Conservation (phyloP, 192 early-diverging fungal genomes). For the Oehlia diaphana region DNA sequence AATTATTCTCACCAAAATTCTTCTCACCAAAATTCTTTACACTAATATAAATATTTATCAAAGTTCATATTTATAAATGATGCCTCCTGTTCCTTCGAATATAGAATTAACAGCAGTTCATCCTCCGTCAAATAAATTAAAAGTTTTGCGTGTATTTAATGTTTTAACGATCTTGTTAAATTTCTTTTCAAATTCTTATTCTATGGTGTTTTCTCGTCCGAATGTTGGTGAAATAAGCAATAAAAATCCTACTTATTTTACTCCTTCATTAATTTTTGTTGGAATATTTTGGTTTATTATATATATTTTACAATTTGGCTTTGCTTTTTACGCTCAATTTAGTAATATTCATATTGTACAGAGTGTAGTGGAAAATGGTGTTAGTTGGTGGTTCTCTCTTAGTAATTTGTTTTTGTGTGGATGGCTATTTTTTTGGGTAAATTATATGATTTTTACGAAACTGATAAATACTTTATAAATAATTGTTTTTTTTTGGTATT, state of each 20-base stretch:
- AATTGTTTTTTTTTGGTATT: background rate
- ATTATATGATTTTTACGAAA: background rate
- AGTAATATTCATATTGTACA: background rate
- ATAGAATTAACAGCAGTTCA: background rate
- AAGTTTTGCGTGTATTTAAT: background rate
- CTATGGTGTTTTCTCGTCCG: background rate
- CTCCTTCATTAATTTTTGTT: slow-evolving; percentile 4
- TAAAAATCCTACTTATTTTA: slow-evolving; percentile 12
- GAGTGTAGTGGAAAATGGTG: background rate
- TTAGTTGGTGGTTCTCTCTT: slow-evolving; percentile 7
- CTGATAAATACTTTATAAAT: background rate
- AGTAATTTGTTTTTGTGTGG: slow-evolving; percentile 1
- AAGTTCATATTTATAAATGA: no score
- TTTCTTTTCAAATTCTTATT: background rate
- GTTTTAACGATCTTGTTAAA: background rate
- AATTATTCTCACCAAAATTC: no score
- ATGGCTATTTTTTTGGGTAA: slow-evolving; percentile 16
- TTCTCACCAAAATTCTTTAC: no score
- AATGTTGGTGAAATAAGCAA: background rate
- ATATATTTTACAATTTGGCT: background rate
- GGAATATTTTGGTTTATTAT: slow-evolving; percentile 12
- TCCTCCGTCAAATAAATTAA: background rate
- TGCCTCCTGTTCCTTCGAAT: background rate
- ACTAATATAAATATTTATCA: no score
- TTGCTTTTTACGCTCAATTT: slow-evolving; percentile 22